A percentile compares a stretch with the other conserved stretches of the same genome.
phyloP scores from a whole-genome alignment of 371 early-diverging fungal genomes.

The Batkoa obscura region DNA sequence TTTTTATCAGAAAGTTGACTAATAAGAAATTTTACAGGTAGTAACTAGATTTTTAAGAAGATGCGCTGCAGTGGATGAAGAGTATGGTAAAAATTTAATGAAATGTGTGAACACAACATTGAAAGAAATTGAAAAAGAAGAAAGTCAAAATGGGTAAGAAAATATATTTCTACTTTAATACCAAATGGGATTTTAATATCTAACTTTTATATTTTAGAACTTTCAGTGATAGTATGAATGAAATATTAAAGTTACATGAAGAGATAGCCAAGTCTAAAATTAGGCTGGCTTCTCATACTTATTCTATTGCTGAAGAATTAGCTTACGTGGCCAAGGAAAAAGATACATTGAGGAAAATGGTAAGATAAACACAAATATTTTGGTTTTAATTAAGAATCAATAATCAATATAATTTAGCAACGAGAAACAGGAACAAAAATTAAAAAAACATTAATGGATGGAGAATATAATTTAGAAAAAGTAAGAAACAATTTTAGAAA shows the following conservation, averaged over 20 bases:
- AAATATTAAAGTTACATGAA: background rate
- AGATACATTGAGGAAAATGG: conserved; percentile 1
- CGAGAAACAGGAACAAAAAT: background rate
- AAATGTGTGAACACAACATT: background rate
- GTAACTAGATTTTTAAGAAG: conserved; percentile 1
- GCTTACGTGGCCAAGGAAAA: conserved; percentile 2
- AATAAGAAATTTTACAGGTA: background rate
- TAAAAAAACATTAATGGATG: background rate
- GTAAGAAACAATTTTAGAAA: background rate
- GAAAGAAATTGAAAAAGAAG: conserved; percentile 5
- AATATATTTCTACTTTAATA: background rate
- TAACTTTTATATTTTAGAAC: background rate
- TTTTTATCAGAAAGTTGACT: background rate
- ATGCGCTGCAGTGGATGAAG: conserved; percentile 2
- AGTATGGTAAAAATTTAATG: background rate
- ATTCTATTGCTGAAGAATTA: conserved; percentile 2
- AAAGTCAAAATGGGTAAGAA: background rate
- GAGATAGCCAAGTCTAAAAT: background rate
- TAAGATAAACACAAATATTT: background rate
- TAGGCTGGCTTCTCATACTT: background rate
- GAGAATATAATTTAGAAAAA: background rate
- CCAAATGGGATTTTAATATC: background rate
- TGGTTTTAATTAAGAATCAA: background rate
- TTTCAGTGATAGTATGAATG: background rate
- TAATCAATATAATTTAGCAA: background rate